Evolutionary conservation across 208 protist genomes (phyloP).

Genomic region (Hexamita inflata): DNA sequence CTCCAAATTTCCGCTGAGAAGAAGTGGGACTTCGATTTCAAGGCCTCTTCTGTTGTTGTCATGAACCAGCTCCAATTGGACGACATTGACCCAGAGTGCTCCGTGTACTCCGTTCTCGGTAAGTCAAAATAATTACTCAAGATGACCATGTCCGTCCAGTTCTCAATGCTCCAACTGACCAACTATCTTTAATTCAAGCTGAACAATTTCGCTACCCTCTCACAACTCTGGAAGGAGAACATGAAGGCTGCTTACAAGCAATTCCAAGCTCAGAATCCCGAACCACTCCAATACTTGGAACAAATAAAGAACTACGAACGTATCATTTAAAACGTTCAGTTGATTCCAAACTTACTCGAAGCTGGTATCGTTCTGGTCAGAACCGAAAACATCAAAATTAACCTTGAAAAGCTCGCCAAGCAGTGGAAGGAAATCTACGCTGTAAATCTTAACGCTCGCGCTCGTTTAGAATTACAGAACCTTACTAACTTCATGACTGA

Average conservation of each 20-base stretch:
- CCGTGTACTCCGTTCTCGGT: not conserved
- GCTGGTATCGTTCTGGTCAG: conserved; percentile 70
- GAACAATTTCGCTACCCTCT: not conserved
- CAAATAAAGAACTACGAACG: conserved; percentile 60
- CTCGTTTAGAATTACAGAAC: conserved; percentile 62
- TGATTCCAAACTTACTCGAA: conserved; percentile 61
- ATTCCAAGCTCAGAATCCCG: conserved; percentile 34
- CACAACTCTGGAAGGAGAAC: conserved; percentile 71
- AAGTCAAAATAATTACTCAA: conserved; percentile 10
- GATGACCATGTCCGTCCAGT: not conserved
- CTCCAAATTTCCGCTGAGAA: not conserved
- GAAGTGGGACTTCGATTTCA: not conserved
- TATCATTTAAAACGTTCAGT: conserved; percentile 66
- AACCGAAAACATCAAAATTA: conserved; percentile 70
- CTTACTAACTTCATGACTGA: conserved; percentile 77
- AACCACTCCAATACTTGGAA: conserved; percentile 58
- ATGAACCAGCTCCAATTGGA: not conserved
- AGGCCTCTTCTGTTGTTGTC: too few relatives aligned
- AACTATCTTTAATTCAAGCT: not conserved
- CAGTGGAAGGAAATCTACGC: conserved; percentile 79
- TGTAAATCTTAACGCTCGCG: conserved; percentile 70
- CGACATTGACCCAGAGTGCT: not conserved
- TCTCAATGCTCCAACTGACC: not conserved
- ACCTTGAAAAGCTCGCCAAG: conserved; percentile 62
- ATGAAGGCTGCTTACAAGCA: conserved; percentile 65